Percentiles rank a stretch among this genome's conserved stretches.
Conservation (phyloP, 805 yeast genomes). For the Ogataea methanolica region DNA sequence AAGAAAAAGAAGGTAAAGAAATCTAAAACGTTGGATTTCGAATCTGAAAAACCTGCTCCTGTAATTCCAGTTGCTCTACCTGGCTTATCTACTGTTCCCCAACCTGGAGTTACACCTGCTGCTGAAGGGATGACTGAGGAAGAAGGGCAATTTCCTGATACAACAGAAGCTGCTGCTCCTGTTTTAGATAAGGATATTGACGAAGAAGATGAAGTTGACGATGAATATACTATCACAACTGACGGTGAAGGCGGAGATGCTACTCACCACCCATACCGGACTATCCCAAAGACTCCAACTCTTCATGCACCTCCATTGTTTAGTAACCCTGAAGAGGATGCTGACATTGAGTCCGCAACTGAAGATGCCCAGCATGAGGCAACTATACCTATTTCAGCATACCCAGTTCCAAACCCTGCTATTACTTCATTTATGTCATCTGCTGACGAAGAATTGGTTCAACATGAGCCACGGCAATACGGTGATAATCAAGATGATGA, state of each 20-base stretch:
- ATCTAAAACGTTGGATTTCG: constrained; percentile 13
- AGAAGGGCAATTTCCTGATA: too few species aligned
- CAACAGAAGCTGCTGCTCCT: constrained; percentile 21
- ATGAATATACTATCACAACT: constrained; percentile 2
- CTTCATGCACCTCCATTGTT: background rate
- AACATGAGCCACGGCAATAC: background rate
- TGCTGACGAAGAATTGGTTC: constrained; percentile 1
- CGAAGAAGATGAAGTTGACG: constrained; percentile 11
- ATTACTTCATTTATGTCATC: constrained; percentile 12
- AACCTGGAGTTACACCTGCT: constrained; percentile 28
- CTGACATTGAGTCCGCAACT: constrained; percentile 3
- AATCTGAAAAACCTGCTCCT: constrained; percentile 10
- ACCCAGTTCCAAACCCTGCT: constrained; percentile 10
- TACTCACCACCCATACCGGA: constrained; percentile 2
- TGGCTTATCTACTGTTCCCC: constrained; percentile 4
- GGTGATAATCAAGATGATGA: constrained; percentile 2
- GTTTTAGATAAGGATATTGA: constrained; percentile 15
- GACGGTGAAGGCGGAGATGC: constrained; percentile 13
- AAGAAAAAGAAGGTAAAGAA: constrained; percentile 24
- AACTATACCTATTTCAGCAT: background rate
- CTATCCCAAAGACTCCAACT: constrained; percentile 1
- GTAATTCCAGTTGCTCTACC: constrained; percentile 29
- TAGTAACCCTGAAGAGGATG: background rate
- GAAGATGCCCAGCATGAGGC: constrained; percentile 3
- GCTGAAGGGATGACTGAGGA: constrained; percentile 11